These are phyloP conservation scores for Kitagawia praeruptora DNA, from an alignment of 129 eudicot species.

Conservation along the genomic window DNA sequence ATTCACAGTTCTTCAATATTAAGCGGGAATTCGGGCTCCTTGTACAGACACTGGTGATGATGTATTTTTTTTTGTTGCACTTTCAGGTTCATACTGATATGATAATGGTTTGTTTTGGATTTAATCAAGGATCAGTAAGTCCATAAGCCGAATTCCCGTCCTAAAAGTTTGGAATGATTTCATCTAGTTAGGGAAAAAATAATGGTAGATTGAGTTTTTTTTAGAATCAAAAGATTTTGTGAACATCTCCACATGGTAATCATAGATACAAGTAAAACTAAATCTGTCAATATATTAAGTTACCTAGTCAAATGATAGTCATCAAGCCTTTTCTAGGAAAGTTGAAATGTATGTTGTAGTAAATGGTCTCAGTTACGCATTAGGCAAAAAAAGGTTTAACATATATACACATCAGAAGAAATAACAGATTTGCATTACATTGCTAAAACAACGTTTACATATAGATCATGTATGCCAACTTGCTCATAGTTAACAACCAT, in stretches of 20 bases:
- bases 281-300: background rate
- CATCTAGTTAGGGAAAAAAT: background rate
- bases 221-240: background rate
- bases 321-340: background rate
- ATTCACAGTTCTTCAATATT: background rate
- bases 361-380: background rate
- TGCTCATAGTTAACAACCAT: too few relatives aligned
- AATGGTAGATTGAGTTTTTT: background rate
- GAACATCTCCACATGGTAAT: background rate
- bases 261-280: background rate
- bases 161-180: background rate
- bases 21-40: background rate
- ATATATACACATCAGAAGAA: background rate
- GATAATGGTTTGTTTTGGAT: background rate
- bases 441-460: too few relatives aligned
- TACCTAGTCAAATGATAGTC: background rate
- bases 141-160: background rate
- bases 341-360: too few relatives aligned
- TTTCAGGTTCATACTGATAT: background rate
- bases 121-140: background rate
- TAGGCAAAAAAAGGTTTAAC: background rate
- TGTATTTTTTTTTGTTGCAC: background rate
- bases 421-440: background rate
- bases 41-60: background rate
- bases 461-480: too few relatives aligned